Percentiles rank a stretch among this genome's conserved stretches.
Evolutionary conservation across 805 yeast genomes (phyloP).

Genomic region (Komagataella populi): DNA sequence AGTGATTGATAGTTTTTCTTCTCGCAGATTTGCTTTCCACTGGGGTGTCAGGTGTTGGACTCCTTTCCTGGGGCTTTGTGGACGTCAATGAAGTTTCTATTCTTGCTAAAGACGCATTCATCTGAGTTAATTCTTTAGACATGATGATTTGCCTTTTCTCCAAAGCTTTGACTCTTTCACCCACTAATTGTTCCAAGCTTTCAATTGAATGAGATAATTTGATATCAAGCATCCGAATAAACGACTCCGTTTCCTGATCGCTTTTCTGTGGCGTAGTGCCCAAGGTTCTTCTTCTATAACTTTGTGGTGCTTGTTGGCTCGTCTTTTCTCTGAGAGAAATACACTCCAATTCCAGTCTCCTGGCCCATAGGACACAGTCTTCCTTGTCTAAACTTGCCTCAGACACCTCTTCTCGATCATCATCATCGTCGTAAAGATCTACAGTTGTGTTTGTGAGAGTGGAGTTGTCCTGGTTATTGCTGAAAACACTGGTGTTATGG

Average conservation of each 20-base stretch:
- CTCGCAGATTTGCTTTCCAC: background rate
- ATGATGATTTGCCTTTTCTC: background rate
- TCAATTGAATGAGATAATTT: background rate
- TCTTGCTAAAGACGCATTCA: background rate
- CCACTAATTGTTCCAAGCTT: background rate
- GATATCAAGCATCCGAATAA: background rate
- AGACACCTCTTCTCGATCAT: conserved; percentile 10
- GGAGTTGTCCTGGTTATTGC: conserved; percentile 3
- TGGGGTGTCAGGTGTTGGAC: background rate
- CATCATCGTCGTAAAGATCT: conserved; percentile 2
- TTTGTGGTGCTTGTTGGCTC: conserved; percentile 6
- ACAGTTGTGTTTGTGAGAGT: background rate
- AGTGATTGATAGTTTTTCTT: background rate
- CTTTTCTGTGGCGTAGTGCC: background rate
- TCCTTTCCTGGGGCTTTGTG: background rate
- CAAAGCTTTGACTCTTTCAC: background rate
- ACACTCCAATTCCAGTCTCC: conserved; percentile 33
- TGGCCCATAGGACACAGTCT: conserved; percentile 28
- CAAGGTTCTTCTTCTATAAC: conserved; percentile 3
- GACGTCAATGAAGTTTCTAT: background rate
- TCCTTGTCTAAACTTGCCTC: conserved; percentile 18
- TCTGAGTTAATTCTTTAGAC: background rate
- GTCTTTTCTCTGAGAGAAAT: conserved; percentile 24
- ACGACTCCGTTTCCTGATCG: background rate
- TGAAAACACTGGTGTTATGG: background rate